Evolutionary conservation across 2,329 filamentous ascomycete species (phyloP).

Genomic region (Colletotrichum sp.): DNA sequence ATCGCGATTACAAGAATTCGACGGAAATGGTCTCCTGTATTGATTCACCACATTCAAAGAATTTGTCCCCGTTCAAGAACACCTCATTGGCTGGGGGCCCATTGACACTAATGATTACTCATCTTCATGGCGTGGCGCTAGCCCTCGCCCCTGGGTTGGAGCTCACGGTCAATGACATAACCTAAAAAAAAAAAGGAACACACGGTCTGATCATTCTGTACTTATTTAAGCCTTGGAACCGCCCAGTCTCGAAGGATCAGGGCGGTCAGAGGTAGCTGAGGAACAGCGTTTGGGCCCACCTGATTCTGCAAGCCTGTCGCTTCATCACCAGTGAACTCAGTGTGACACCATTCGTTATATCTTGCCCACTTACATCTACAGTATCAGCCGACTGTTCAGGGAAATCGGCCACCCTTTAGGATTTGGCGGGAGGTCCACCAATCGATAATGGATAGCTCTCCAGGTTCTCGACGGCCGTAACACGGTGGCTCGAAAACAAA

Average conservation of each 20-base stretch:
- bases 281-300: not conserved
- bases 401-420: not conserved
- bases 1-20: not conserved
- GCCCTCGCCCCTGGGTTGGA: not conserved
- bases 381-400: not conserved
- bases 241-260: not conserved
- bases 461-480: not conserved
- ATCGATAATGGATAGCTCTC: not conserved
- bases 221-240: not conserved
- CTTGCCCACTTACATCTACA: not conserved
- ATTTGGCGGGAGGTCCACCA: not conserved
- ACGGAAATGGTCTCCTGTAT: not conserved
- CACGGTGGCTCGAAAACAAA: no score
- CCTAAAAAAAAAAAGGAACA: not conserved
- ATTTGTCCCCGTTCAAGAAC: not conserved
- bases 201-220: not conserved
- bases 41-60: not conserved
- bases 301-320: not conserved
- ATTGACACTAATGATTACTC: not conserved
- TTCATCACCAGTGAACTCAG: not conserved
- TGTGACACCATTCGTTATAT: not conserved
- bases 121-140: not conserved
- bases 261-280: not conserved
- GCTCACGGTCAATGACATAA: not conserved
- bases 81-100: not conserved